Base-by-base conservation (phyloP, 2,329 filamentous ascomycete genomes). In the Colletotrichum tabaci region DNA sequence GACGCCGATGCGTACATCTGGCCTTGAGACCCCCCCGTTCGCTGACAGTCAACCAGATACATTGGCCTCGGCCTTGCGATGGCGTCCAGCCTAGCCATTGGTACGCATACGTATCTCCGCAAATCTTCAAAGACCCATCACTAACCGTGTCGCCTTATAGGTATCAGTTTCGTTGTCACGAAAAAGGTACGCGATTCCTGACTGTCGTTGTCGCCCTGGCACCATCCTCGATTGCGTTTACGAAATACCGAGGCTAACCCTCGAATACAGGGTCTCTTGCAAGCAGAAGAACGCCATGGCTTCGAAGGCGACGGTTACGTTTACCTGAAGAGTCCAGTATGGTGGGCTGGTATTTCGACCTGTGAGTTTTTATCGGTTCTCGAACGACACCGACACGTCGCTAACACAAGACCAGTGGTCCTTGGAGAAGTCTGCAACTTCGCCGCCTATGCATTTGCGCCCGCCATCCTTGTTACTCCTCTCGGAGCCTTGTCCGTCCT, bases 91-190 rank as follows among this genome's bases (percentile, higher is more conserved):
- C 84, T 94, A 79, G 92, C 92, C 75, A 95, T 95, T 83, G 93
- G 92, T 93, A 88, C 38, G 61, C 53, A 53, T 47, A 21, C 71
- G 62, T 69, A 47, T 35, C 21, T 38, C 66, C 16, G 58, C 52
- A 55, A 65, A 6, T 53, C 38, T 23, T 16, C 21, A 44, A 23
- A 42, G 23, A 40, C 35, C 60, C 40, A n/a, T 23, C 62, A 52
- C 76, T 80, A 62, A 80, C 75, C 74, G 67, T 69, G 58, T 55
- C 50, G 49, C 70, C 52, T 71, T 55, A 53, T 77, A 96, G 94
- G 95, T 79, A 95, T 94, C 62, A 98, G 95, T 88, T 99, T 99
- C 83, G 96, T 99, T 76, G 98, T 99, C 79, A 99, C 97, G 58
- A 99, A 99, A 86, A 98, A 98, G 89, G 94, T 96, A 85, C 82